Percentiles rank a stretch among this genome's conserved stretches.
Conservation (phyloP, 202 grass and related monocot species). For the Dendrocalamus latiflorus region DNA sequence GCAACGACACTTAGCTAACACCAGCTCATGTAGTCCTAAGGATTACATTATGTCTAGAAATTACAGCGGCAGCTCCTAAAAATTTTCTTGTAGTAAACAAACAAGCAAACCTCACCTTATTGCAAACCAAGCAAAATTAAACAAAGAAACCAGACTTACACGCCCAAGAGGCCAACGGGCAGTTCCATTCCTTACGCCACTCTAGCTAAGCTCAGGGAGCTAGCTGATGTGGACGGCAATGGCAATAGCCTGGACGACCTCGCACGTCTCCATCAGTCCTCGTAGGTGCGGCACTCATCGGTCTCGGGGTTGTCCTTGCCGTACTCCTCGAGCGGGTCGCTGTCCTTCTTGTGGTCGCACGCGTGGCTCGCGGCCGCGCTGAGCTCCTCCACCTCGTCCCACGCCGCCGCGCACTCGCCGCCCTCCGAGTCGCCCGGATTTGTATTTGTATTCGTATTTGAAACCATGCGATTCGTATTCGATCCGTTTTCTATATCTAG, state of each 20-base stretch:
- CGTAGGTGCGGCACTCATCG: conserved; percentile 89
- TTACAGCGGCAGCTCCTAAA: conserved; percentile 11
- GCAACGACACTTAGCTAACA: no score
- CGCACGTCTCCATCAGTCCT: conserved; percentile 42
- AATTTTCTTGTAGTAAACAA: background rate
- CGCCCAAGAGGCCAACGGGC: background rate
- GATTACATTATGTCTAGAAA: background rate
- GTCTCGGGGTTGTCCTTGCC: no score
- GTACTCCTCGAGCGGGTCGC: conserved; percentile 85
- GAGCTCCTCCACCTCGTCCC: conserved; percentile 99
- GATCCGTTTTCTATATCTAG: no score
- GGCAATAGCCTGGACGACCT: background rate
- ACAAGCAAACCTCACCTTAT: conserved; percentile 23
- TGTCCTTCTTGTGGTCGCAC: conserved; percentile 59
- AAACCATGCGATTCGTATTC: no score
- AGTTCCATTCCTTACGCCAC: background rate
- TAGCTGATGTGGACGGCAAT: conserved; percentile 14
- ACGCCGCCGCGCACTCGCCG: conserved; percentile 83
- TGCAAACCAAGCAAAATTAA: conserved; percentile 32
- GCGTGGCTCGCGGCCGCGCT: conserved; percentile 75
- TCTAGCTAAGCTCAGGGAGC: background rate
- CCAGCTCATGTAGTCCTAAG: no score
- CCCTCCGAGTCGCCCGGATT: conserved; percentile 46
- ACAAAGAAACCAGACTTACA: conserved; percentile 26
- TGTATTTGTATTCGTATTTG: no score